phyloP scores from a whole-genome alignment of 176 grass and related monocot genomes.

The Juncus effusus region DNA sequence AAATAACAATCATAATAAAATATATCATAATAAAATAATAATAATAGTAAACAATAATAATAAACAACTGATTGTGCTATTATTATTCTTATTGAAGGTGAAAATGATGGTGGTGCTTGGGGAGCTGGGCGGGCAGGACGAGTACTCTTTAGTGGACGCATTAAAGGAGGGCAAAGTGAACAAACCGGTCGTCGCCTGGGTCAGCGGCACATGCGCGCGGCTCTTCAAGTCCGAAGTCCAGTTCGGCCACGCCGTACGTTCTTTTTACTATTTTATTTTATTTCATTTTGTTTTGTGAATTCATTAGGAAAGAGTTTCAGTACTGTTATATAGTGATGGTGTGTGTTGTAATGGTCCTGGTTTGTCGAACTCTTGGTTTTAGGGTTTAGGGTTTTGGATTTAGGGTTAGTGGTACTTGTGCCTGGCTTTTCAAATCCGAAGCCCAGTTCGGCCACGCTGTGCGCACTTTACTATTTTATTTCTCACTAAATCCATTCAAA shows the following conservation, averaged over 20 bases:
- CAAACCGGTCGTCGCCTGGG: constrained; percentile 98
- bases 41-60: no score
- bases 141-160: constrained; percentile 94
- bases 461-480: constrained; percentile 9
- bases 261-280: neutral
- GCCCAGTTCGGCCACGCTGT: constrained; percentile 98
- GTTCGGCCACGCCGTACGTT: constrained; percentile 89
- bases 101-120: constrained; percentile 99
- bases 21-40: no score
- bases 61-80: no score
- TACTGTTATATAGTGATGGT: no score
- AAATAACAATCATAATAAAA: no score
- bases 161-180: constrained; percentile 96
- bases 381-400: no score
- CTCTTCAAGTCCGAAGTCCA: constrained; percentile 99
- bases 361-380: no score
- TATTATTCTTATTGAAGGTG: constrained; percentile 37
- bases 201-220: constrained; percentile 88
- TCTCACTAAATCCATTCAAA: no score
- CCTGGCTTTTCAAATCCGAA: constrained; percentile 90
- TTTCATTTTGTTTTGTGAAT: neutral
- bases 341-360: no score
- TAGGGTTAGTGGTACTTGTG: constrained; percentile 98
- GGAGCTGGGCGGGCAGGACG: constrained; percentile 89
- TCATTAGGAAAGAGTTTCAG: no score